phyloP scores from a whole-genome alignment of 1,284 basidiomycete species.

The Trichosporon coremiiforme region DNA sequence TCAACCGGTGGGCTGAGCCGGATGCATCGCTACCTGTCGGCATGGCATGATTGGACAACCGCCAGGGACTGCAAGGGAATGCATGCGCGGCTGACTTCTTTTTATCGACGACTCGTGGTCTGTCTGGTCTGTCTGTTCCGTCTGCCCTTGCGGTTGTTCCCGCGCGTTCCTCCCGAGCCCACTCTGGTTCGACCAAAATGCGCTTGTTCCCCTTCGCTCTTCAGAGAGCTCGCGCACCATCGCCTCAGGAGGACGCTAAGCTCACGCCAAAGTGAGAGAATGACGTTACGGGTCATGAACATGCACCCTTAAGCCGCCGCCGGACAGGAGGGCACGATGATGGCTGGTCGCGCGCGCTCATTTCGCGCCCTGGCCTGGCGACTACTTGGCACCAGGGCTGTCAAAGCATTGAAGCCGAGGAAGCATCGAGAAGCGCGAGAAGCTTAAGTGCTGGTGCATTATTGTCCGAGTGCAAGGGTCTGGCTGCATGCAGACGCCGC shows the following conservation, averaged over 20 bases:
- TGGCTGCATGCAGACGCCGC: not conserved
- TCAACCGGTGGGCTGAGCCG: not conserved
- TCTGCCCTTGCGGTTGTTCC: too few relatives aligned
- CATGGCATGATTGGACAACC: not conserved
- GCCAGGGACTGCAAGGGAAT: not conserved
- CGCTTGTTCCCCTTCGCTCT: not conserved
- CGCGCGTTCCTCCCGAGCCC: not conserved
- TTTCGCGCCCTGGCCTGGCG: constrained; percentile 7
- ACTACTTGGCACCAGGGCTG: not conserved
- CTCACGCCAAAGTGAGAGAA: not conserved
- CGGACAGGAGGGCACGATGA: not conserved
- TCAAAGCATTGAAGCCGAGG: not conserved
- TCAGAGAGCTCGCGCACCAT: too few relatives aligned
- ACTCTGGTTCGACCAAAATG: not conserved
- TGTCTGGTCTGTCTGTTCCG: too few relatives aligned
- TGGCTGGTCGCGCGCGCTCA: constrained; percentile 1
- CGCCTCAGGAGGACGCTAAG: not conserved
- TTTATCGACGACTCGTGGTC: constrained; percentile 2
- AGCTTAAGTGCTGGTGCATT: constrained; percentile 2
- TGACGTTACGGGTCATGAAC: not conserved
- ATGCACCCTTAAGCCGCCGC: not conserved
- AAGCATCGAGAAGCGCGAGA: constrained; percentile 11
- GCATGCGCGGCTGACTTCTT: constrained; percentile 1
- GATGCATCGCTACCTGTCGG: not conserved
- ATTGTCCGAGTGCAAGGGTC: constrained; percentile 13